Percentiles rank a stretch among this genome's conserved stretches.
Conservation (phyloP, 2,329 filamentous ascomycete species). For the Pseudopyrenochaeta lycopersici region DNA sequence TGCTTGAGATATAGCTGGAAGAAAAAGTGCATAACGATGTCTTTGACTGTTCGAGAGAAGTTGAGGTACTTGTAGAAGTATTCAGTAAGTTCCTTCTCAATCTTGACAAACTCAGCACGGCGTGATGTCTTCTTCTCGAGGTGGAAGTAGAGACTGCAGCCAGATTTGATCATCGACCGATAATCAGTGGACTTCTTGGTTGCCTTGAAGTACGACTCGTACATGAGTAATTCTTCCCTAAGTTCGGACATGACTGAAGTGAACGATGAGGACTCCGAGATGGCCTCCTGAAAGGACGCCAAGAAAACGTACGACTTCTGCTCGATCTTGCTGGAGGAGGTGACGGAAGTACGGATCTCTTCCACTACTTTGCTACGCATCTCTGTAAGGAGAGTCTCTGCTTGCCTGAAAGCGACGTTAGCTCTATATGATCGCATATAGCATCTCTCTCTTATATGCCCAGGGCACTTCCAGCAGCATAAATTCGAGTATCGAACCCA, state of each 20-base stretch:
- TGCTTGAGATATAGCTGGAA: conserved; percentile 30
- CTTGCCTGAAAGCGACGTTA: conserved; percentile 14
- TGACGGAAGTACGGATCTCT: conserved; percentile 18
- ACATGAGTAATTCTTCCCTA: conserved; percentile 41
- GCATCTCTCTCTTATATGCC: no score
- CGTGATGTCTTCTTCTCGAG: conserved; percentile 23
- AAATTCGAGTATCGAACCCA: no score
- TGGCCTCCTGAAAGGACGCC: conserved; percentile 54
- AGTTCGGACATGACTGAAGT: conserved; percentile 55
- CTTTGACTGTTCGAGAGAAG: conserved; percentile 19
- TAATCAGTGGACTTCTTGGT: conserved; percentile 46
- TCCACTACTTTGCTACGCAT: conserved; percentile 30
- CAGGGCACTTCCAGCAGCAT: no score
- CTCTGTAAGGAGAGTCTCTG: conserved; percentile 22
- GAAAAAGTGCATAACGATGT: conserved; percentile 25
- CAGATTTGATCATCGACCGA: conserved; percentile 36
- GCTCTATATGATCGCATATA: background rate
- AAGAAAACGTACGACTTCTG: conserved; percentile 48
- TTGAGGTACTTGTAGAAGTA: conserved; percentile 32
- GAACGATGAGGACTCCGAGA: conserved; percentile 51
- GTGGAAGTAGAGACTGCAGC: conserved; percentile 33
- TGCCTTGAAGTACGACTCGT: conserved; percentile 36
- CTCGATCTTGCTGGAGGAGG: conserved; percentile 16
- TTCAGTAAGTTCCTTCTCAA: conserved; percentile 27
- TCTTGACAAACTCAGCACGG: conserved; percentile 22